These are phyloP conservation scores for Tardiomyces blankii DNA, from an alignment of 1,139 yeast species.

Conservation along the genomic window DNA sequence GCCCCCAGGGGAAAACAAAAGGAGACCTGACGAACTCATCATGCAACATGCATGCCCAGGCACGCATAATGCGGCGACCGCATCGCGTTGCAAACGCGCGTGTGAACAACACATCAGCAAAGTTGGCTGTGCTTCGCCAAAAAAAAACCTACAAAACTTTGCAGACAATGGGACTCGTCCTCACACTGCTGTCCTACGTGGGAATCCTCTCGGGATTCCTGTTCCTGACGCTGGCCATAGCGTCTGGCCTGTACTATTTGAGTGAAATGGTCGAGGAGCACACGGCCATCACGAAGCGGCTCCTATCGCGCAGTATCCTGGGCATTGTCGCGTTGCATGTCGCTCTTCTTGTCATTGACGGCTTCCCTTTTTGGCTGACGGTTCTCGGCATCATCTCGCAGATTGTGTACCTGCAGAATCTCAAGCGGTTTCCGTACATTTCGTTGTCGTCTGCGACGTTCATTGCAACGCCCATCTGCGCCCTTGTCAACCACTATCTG, in stretches of 20 bases:
- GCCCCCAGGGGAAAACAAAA: too few relatives aligned
- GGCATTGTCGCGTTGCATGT: constrained; percentile 42
- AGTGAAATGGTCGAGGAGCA: constrained; percentile 93
- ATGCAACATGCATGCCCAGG: too few relatives aligned
- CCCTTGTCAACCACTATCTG: constrained; percentile 67
- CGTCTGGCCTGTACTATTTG: constrained; percentile 83
- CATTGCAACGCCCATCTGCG: constrained; percentile 58
- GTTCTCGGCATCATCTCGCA: constrained; percentile 60
- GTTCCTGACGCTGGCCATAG: constrained; percentile 54
- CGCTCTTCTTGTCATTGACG: constrained; percentile 57
- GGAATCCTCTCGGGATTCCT: constrained; percentile 71
- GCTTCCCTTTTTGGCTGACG: constrained; percentile 62
- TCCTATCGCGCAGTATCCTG: constrained; percentile 53
- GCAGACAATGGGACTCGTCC: constrained; percentile 15
- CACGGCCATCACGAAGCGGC: constrained; percentile 68
- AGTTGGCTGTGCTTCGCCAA: too few relatives aligned
- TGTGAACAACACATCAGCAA: too few relatives aligned
- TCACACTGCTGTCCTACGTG: constrained; percentile 45
- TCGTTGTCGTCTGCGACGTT: constrained; percentile 62
- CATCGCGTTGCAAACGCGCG: too few relatives aligned
- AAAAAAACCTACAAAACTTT: too few relatives aligned
- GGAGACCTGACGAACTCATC: too few relatives aligned
- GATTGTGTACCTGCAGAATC: constrained; percentile 61
- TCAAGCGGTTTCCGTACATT: constrained; percentile 76
- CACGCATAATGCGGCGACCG: too few relatives aligned